Conservation (phyloP, 345 rosid genomes). For the Syzygium oleosum region DNA sequence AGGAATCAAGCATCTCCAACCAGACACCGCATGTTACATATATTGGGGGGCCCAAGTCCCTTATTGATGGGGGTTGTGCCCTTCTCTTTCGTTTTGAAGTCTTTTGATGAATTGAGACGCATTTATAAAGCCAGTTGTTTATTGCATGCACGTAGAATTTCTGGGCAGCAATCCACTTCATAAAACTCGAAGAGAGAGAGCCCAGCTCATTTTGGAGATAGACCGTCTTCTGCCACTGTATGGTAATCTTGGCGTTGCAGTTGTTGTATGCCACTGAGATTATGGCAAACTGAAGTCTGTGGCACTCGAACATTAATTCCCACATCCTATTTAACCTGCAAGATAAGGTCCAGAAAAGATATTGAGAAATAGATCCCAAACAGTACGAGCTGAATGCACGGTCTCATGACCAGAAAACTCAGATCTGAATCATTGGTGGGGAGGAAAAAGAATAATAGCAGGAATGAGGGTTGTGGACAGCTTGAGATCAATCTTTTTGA, state of each 20-base stretch:
- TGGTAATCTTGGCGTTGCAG: slow-evolving; percentile 30
- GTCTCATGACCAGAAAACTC: background rate
- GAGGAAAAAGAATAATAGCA: background rate
- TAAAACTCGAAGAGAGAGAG: slow-evolving; percentile 51
- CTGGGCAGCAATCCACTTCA: slow-evolving; percentile 73
- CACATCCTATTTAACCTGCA: slow-evolving; percentile 91
- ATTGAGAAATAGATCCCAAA: background rate
- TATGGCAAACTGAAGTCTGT: slow-evolving; percentile 56
- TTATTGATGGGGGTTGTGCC: slow-evolving; percentile 9
- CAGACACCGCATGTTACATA: slow-evolving; percentile 65
- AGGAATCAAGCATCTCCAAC: slow-evolving; percentile 43
- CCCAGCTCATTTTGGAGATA: slow-evolving; percentile 63
- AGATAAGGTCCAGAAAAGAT: background rate
- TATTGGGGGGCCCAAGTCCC: slow-evolving; percentile 58
- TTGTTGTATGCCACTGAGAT: slow-evolving; percentile 42
- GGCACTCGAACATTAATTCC: slow-evolving; percentile 91
- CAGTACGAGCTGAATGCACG: background rate
- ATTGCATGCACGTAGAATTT: slow-evolving; percentile 56
- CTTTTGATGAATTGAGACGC: slow-evolving; percentile 29
- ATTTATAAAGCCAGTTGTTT: slow-evolving; percentile 65
- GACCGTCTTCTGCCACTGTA: slow-evolving; percentile 49
- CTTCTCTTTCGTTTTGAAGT: slow-evolving; percentile 29
- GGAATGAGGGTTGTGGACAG: background rate
- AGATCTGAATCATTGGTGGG: background rate
- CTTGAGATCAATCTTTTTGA: background rate